Conservation (phyloP, 2,329 filamentous ascomycete species). For the Pyrenophora teres region DNA sequence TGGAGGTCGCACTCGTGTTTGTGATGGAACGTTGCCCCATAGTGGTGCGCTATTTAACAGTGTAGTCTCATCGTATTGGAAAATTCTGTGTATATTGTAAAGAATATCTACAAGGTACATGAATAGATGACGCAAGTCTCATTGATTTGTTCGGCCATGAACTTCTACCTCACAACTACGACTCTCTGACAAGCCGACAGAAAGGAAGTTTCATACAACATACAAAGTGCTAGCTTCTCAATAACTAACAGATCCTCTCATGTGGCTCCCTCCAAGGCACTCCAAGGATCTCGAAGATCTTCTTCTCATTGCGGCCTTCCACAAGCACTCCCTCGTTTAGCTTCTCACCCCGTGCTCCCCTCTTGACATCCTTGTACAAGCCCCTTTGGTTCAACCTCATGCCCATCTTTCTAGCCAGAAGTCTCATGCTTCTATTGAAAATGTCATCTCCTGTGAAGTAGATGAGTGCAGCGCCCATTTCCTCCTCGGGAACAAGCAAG, state of each 20-base stretch:
- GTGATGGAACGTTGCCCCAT: too few species aligned
- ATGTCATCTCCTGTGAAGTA: slow-evolving; percentile 97
- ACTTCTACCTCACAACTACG: too few species aligned
- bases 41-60: too few species aligned
- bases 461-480: slow-evolving; percentile 84
- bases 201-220: too few species aligned
- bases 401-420: slow-evolving; percentile 77
- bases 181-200: too few species aligned
- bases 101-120: too few species aligned
- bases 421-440: slow-evolving; percentile 84
- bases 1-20: too few species aligned
- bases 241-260: slow-evolving; percentile 36
- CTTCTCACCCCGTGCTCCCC: slow-evolving; percentile 62
- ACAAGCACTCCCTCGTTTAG: slow-evolving; percentile 70
- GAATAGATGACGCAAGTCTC: too few species aligned
- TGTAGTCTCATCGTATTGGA: too few species aligned
- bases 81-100: too few species aligned
- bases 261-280: slow-evolving; percentile 76
- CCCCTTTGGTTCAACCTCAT: slow-evolving; percentile 87
- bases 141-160: too few species aligned
- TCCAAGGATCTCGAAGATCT: slow-evolving; percentile 79
- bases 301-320: slow-evolving; percentile 75
- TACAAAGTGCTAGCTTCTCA: too few species aligned
- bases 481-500: slow-evolving; percentile 76
- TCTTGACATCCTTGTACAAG: slow-evolving; percentile 72